A percentile compares a stretch with the other conserved stretches of the same genome.
phyloP scores from a whole-genome alignment of 768 basidiomycete species.

The Russula emetica region DNA sequence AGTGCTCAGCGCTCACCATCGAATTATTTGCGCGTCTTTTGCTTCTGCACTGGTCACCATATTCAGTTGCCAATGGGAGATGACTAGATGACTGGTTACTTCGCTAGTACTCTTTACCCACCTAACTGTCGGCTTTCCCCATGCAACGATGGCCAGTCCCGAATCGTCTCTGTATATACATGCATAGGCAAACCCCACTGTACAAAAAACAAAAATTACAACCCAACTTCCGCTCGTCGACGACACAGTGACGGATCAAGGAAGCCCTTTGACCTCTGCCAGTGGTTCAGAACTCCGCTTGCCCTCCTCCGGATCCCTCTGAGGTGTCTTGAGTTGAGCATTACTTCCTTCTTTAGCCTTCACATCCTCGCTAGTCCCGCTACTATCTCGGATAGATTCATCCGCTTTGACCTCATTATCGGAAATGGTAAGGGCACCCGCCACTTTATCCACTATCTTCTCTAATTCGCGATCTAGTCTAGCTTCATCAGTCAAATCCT shows the following conservation, averaged over 20 bases:
- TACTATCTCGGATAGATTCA: background rate
- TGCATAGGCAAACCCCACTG: background rate
- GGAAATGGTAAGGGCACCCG: constrained; percentile 6
- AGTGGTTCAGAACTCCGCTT: background rate
- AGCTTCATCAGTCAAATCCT: background rate
- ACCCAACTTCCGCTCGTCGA: background rate
- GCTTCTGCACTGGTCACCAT: too few relatives aligned
- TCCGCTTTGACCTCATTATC: constrained; percentile 7
- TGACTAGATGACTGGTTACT: too few relatives aligned
- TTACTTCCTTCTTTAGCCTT: background rate
- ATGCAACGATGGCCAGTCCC: too few relatives aligned
- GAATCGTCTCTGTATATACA: too few relatives aligned
- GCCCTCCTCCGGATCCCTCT: background rate
- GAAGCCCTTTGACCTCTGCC: background rate
- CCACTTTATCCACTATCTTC: constrained; percentile 13
- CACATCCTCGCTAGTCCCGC: background rate
- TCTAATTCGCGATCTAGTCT: constrained; percentile 16
- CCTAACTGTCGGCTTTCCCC: too few relatives aligned
- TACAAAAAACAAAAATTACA: background rate
- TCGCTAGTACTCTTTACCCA: too few relatives aligned
- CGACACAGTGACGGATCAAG: too few relatives aligned
- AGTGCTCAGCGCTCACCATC: too few relatives aligned
- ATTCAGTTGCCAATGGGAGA: too few relatives aligned
- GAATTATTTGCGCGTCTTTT: too few relatives aligned
- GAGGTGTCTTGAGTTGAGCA: background rate